Evolutionary conservation across 148 eudicot species (phyloP).

Genomic region (Cornus kousa): DNA sequence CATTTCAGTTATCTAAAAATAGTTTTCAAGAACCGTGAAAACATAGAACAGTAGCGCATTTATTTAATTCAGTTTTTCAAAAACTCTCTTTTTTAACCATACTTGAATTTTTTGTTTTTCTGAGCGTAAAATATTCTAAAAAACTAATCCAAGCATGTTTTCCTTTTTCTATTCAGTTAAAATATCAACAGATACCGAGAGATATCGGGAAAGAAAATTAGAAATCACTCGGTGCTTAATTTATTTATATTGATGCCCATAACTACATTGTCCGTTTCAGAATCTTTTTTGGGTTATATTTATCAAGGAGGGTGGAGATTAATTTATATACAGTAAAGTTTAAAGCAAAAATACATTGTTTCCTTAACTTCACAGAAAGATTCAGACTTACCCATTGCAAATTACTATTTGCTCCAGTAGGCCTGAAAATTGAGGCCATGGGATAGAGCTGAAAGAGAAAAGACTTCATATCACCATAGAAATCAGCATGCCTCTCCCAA

Average conservation of each 20-base stretch:
- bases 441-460: constrained; percentile 87
- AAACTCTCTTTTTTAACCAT: too few species aligned
- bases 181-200: not conserved
- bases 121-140: too few species aligned
- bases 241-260: not conserved
- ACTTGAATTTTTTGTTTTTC: too few species aligned
- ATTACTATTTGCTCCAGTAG: constrained; percentile 85
- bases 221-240: not conserved
- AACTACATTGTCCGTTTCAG: not conserved
- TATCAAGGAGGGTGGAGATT: constrained; percentile 5
- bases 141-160: too few species aligned
- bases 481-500: constrained; percentile 89
- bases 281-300: not conserved
- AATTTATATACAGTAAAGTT: not conserved
- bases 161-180: too few species aligned
- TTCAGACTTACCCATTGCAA: constrained; percentile 75
- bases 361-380: not conserved
- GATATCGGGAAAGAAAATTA: not conserved
- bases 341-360: not conserved
- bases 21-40: too few species aligned
- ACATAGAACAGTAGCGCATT: too few species aligned
- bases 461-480: constrained; percentile 88
- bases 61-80: too few species aligned
- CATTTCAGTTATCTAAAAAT: too few species aligned
- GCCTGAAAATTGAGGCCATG: constrained; percentile 65